A percentile compares a stretch with the other conserved stretches of the same genome.
Evolutionary conservation across 345 rosid species (phyloP).

Genomic region (Adansonia digitata): DNA sequence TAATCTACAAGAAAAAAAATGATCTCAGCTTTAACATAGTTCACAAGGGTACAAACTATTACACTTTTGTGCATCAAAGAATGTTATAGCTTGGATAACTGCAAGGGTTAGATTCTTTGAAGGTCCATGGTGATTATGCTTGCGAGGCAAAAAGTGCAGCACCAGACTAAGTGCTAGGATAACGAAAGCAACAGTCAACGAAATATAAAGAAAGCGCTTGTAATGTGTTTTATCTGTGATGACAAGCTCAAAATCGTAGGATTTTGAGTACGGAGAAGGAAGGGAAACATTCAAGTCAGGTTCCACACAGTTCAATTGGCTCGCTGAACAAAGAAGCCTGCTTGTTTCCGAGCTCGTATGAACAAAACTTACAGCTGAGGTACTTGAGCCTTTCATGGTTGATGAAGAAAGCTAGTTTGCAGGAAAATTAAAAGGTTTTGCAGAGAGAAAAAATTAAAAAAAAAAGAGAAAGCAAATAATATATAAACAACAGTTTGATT

Average conservation of each 20-base stretch:
- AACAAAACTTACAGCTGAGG: constrained; percentile 21
- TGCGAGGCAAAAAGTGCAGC: constrained; percentile 34
- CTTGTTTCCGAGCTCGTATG: constrained; percentile 38
- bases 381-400: constrained; percentile 17
- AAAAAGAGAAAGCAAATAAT: too few relatives aligned
- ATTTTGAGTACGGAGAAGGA: constrained; percentile 47
- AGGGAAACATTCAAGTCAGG: constrained; percentile 29
- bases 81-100: constrained; percentile 45
- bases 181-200: constrained; percentile 19
- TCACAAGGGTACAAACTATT: background rate
- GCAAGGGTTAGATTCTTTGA: constrained; percentile 55
- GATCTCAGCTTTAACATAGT: background rate
- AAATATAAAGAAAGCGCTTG: constrained; percentile 36
- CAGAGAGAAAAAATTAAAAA: too few relatives aligned
- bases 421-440: background rate
- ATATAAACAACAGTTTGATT: background rate
- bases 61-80: constrained; percentile 69
- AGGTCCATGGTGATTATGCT: constrained; percentile 22
- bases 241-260: constrained; percentile 39
- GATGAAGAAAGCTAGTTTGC: background rate
- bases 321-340: constrained; percentile 43
- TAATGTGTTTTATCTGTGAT: constrained; percentile 37
- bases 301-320: constrained; percentile 43
- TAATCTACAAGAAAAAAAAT: background rate
- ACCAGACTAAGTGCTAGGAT: constrained; percentile 24